Evolutionary conservation across 768 basidiomycete species (phyloP).

Genomic region (Tulasnella sp.): DNA sequence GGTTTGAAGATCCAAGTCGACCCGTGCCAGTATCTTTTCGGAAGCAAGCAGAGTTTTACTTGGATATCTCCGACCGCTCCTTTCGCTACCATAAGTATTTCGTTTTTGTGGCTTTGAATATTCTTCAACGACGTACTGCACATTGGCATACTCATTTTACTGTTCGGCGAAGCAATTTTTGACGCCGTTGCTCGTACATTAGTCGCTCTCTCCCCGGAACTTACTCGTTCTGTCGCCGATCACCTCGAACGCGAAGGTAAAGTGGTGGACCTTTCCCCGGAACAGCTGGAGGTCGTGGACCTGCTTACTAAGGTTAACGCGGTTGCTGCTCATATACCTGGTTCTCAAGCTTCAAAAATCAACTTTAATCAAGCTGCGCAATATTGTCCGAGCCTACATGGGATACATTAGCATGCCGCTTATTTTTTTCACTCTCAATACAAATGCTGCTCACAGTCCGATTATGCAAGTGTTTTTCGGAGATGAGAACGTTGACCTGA

Average conservation of each 20-base stretch:
- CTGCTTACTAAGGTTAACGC: conserved; percentile 30
- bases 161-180: no score
- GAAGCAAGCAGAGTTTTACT: no score
- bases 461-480: conserved; percentile 31
- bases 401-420: conserved; percentile 29
- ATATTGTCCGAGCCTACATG: conserved; percentile 28
- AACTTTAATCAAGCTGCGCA: conserved; percentile 21
- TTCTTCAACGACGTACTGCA: no score
- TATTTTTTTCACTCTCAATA: conserved; percentile 29
- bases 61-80: no score
- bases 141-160: no score
- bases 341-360: conserved; percentile 30
- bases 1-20: no score
- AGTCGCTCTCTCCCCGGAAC: not conserved
- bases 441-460: conserved; percentile 25
- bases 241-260: conserved; percentile 16
- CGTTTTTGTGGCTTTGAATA: no score
- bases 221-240: not conserved
- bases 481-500: conserved; percentile 20
- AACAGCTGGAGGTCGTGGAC: conserved; percentile 25
- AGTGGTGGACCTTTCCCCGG: not conserved
- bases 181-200: conserved; percentile 18
- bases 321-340: conserved; percentile 30
- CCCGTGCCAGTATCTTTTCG: no score
- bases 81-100: no score